phyloP scores from a whole-genome alignment of 1,284 basidiomycete genomes.

The Cryptococcus sp. region DNA sequence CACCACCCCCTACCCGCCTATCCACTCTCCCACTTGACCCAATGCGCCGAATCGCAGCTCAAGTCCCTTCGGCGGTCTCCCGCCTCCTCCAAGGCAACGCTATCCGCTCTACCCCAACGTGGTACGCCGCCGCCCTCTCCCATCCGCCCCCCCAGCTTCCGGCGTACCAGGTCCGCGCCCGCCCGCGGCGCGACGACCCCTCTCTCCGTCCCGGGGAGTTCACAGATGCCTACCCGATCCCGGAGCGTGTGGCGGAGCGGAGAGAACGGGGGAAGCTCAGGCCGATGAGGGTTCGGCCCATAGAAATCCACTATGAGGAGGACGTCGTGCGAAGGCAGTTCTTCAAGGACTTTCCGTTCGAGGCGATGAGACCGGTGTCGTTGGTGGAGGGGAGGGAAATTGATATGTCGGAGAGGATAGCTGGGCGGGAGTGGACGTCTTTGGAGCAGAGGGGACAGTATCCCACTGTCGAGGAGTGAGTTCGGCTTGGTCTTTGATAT shows the following conservation, averaged over 20 bases:
- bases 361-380: slow-evolving; percentile 76
- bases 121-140: slow-evolving; percentile 80
- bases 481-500: slow-evolving; percentile 18
- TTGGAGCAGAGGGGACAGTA: slow-evolving; percentile 76
- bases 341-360: slow-evolving; percentile 94
- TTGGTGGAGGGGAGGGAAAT: slow-evolving; percentile 63
- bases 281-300: slow-evolving; percentile 53
- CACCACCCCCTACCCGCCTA: background rate
- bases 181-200: slow-evolving; percentile 37
- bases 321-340: slow-evolving; percentile 80
- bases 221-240: slow-evolving; percentile 11
- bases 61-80: slow-evolving; percentile 83
- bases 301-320: slow-evolving; percentile 73
- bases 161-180: slow-evolving; percentile 64
- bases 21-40: background rate
- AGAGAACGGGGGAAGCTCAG: slow-evolving; percentile 27
- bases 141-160: slow-evolving; percentile 83
- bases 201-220: slow-evolving; percentile 3
- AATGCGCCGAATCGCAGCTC: slow-evolving; percentile 80
- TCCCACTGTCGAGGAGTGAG: slow-evolving; percentile 86
- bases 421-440: slow-evolving; percentile 66
- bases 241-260: slow-evolving; percentile 7
- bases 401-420: slow-evolving; percentile 57
- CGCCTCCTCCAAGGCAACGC: slow-evolving; percentile 72
- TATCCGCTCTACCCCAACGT: slow-evolving; percentile 69